Evolutionary conservation across 2,329 filamentous ascomycete species (phyloP).

Genomic region (Aspergillus phoenicis): DNA sequence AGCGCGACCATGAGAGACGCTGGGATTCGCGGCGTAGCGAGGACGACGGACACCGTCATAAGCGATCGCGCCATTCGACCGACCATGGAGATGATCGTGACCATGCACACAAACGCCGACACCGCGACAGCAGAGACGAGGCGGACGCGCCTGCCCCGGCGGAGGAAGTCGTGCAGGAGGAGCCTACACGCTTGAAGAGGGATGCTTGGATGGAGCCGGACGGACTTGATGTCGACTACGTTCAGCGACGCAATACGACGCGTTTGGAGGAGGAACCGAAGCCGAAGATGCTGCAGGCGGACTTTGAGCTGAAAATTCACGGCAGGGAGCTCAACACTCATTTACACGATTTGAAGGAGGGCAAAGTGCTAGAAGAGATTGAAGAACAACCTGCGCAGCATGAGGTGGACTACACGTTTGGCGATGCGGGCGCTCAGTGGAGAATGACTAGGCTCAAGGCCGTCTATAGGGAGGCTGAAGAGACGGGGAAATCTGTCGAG

Average conservation of each 20-base stretch:
- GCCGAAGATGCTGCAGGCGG: constrained; percentile 51
- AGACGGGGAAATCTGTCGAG: constrained; percentile 71
- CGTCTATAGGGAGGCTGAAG: constrained; percentile 77
- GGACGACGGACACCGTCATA: constrained; percentile 62
- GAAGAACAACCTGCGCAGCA: constrained; percentile 58
- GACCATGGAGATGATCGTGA: constrained; percentile 55
- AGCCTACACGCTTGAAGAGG: constrained; percentile 58
- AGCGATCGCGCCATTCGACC: constrained; percentile 62
- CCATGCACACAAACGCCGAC: constrained; percentile 52
- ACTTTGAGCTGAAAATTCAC: constrained; percentile 72
- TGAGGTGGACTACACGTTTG: constrained; percentile 79
- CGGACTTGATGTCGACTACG: constrained; percentile 78
- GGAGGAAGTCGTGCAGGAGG: constrained; percentile 44
- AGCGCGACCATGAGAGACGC: constrained; percentile 38
- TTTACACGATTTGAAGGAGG: constrained; percentile 62
- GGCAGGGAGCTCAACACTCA: constrained; percentile 79
- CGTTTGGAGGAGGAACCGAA: constrained; percentile 49
- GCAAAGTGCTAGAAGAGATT: constrained; percentile 57
- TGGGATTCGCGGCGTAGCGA: constrained; percentile 48
- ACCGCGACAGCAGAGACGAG: constrained; percentile 44
- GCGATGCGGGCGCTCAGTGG: constrained; percentile 88
- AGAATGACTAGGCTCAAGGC: constrained; percentile 92
- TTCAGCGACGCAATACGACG: constrained; percentile 63
- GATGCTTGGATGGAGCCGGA: constrained; percentile 97
- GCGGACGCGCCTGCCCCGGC: constrained; percentile 37